These are phyloP conservation scores for Daucus carota DNA, from an alignment of 129 eudicot species.

Conservation along the genomic window DNA sequence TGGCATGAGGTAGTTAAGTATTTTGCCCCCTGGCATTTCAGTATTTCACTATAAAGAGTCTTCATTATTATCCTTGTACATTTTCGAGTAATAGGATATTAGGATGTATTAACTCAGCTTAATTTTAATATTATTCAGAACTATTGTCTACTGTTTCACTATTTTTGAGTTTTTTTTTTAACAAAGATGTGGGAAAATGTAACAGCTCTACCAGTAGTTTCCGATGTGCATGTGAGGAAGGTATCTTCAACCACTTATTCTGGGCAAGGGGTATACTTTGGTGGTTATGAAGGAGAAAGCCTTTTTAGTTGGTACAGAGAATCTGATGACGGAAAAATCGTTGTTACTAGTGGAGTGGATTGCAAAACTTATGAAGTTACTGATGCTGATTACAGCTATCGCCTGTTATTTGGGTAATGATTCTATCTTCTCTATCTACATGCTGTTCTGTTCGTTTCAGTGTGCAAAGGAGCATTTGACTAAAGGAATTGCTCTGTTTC, in stretches of 20 bases:
- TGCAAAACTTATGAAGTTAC: constrained; percentile 73
- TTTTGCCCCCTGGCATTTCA: not conserved
- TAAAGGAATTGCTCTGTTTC: not conserved
- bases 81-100: not conserved
- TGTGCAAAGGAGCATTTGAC: not conserved
- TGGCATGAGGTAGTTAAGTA: not conserved
- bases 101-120: not conserved
- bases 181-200: constrained; percentile 13
- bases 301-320: constrained; percentile 88
- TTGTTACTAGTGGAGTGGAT: constrained; percentile 54
- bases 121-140: not conserved
- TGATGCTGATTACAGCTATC: constrained; percentile 80
- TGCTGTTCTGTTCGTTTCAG: not conserved
- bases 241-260: constrained; percentile 38
- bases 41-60: not conserved
- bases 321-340: constrained; percentile 56
- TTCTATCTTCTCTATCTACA: constrained; percentile 5
- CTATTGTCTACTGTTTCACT: not conserved
- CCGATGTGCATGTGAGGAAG: constrained; percentile 49
- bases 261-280: constrained; percentile 93
- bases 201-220: constrained; percentile 73
- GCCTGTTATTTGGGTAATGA: constrained; percentile 77
- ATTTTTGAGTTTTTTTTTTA: constrained; percentile 1
- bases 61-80: not conserved
- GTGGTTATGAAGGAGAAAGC: constrained; percentile 94